Evolutionary conservation across 2,329 filamentous ascomycete species (phyloP), one percentile per base, ranked within the genome.

Genomic region (Aspergillus amoenus): DNA sequence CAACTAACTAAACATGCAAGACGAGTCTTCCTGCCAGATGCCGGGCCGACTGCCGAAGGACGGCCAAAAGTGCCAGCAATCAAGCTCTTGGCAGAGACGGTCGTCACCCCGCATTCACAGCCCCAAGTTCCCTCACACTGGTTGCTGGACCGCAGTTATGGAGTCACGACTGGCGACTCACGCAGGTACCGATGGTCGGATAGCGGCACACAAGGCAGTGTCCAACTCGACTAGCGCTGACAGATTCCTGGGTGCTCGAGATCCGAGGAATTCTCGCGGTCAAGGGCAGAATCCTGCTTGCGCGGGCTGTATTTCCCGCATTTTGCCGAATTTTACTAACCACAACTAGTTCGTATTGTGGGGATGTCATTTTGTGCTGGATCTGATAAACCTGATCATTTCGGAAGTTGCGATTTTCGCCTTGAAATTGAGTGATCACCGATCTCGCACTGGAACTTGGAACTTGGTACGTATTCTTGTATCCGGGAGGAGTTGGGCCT

Each of bases 161-260:
- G 44, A 55, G 60, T 47, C 49, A 49, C 45, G 30, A 24, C 18
- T n/a, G 4, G 1, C 45, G 30, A 24, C 18, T 27, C 48, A 64
- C 62, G 62, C 62, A 64, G 62, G 62, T 64, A 64, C 62, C 55
- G 55, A 47, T 57, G 45, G 40, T 32, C 51, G 51, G 51, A 54
- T 47, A 47, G 51, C 55, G 52, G 55, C 57, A 60, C 57, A 44
- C 27, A 54, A 60, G 51, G 45, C 37, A 51, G 42, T 37, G 30
- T 27, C 37, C 22, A 54, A 46, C 18, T n/a, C 11, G 32, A 27
- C 34, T 21, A 47, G 30, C 27, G 30, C 8, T 11, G n/a, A 21
- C 30, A 17, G 18, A 46, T 18, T 21, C 45, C 21, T 9, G 30
- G 45, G 30, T 34, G 27, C 45, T 17, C 30, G 9, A 37, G 17